Evolutionary conservation across 306 rosid genomes (phyloP).

Genomic region (Pyrus pyrifolia): DNA sequence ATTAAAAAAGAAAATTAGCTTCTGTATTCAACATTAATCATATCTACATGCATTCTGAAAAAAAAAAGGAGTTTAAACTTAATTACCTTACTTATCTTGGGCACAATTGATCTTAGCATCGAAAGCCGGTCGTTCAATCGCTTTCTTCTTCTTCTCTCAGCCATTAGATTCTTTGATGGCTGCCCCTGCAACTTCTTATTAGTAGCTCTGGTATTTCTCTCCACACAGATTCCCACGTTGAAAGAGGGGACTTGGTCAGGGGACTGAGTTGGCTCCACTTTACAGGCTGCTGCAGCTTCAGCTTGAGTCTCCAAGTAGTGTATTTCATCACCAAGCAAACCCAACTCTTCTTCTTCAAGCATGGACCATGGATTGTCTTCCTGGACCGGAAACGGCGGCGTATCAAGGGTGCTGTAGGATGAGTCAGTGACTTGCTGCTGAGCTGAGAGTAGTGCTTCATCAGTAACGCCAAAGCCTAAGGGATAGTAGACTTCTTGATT

Average conservation of each 20-base stretch:
- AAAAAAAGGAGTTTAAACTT: neutral
- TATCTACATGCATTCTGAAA: neutral
- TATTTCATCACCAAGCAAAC: constrained; percentile 48
- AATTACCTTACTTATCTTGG: constrained; percentile 88
- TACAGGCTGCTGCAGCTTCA: constrained; percentile 35
- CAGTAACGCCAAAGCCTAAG: constrained; percentile 7
- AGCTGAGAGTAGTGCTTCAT: constrained; percentile 27
- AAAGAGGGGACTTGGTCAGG: constrained; percentile 53
- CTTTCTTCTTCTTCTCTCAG: constrained; percentile 86
- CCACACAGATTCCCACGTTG: constrained; percentile 35
- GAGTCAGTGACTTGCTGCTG: constrained; percentile 50
- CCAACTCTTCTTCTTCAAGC: constrained; percentile 52
- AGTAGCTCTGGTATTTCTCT: constrained; percentile 36
- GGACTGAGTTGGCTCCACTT: constrained; percentile 57
- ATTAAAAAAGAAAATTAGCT: constrained; percentile 9
- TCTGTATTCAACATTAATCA: neutral
- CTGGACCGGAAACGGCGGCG: constrained; percentile 41
- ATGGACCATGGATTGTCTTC: constrained; percentile 36
- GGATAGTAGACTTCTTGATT: constrained; percentile 48
- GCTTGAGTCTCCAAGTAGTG: constrained; percentile 50
- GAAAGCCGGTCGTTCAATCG: constrained; percentile 82
- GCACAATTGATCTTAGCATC: constrained; percentile 93
- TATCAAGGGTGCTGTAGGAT: constrained; percentile 29
- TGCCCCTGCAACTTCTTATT: constrained; percentile 69
- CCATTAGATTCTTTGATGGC: constrained; percentile 97